Percentiles rank a stretch among this genome's conserved stretches.
Evolutionary conservation across 2,329 filamentous ascomycete species (phyloP).

Genomic region (Purpureocillium lavendulum): DNA sequence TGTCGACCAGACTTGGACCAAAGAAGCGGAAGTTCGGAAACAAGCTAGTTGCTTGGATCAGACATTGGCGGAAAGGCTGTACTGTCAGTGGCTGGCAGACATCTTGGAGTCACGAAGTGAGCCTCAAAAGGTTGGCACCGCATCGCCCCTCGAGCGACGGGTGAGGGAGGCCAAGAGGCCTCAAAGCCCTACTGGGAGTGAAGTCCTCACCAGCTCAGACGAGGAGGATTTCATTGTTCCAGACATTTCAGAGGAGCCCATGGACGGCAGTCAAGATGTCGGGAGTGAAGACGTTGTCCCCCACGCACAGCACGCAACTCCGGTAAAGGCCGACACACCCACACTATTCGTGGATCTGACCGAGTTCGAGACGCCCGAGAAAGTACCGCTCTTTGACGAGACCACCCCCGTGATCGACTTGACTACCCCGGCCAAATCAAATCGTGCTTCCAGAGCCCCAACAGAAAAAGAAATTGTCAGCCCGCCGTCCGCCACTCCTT

Average conservation of each 20-base stretch:
- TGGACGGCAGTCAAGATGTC: slow-evolving; percentile 8
- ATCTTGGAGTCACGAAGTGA: slow-evolving; percentile 32
- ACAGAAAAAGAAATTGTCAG: too few species aligned
- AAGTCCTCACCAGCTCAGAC: slow-evolving; percentile 42
- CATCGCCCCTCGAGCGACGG: slow-evolving; percentile 4
- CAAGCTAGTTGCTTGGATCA: slow-evolving; percentile 54
- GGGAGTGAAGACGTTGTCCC: background rate
- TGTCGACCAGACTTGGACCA: slow-evolving; percentile 41
- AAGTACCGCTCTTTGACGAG: background rate
- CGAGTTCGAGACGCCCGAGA: slow-evolving; percentile 12
- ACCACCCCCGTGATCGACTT: slow-evolving; percentile 14
- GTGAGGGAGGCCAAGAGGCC: background rate
- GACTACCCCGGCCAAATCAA: slow-evolving; percentile 12
- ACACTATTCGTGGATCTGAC: slow-evolving; percentile 20
- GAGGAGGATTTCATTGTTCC: slow-evolving; percentile 43
- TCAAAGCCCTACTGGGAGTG: slow-evolving; percentile 27
- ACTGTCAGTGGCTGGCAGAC: slow-evolving; percentile 40
- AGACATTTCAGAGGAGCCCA: slow-evolving; percentile 8
- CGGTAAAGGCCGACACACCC: slow-evolving; percentile 13
- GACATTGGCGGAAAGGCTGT: slow-evolving; percentile 54
- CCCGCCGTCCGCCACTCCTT: background rate
- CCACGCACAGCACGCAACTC: background rate
- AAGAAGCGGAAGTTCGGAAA: slow-evolving; percentile 39
- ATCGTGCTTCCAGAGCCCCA: too few species aligned
- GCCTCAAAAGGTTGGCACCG: slow-evolving; percentile 25